Base-by-base conservation (phyloP, 768 basidiomycete species). In the Amanita muscaria region DNA sequence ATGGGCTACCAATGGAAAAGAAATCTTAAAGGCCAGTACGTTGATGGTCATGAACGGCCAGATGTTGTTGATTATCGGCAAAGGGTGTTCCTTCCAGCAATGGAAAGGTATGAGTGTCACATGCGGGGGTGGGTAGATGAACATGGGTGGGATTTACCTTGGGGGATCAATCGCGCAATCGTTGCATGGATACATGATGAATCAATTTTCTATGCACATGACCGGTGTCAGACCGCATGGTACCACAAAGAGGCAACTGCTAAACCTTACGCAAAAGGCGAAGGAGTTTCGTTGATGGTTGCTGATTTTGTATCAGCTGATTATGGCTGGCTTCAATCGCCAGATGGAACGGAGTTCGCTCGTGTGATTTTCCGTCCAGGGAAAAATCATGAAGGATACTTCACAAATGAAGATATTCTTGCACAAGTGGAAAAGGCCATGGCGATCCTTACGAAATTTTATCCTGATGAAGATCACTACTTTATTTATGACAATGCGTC, bases 131-230 rank as follows among this genome's bases (percentile, higher is more conserved):
- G 37, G 37, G 22, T 19, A 22, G 37, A 19, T 11, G 10, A 38
- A 4, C 18, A 3, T 38, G 2, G 37, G 22, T 4, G 37, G 22
- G 22, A n/a, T n/a, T n/a, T n/a, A n/a, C n/a, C 5, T 14, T 3
- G 12, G 16, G 4, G 37, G 22, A 3, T 14, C 5, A 38, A 35
- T 15, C 34, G 12, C 15, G 4, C 4, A 4, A 11, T 38, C n/a
- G 21, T 38, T 4, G 37, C 59, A 15, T 64, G 61, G 63, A 62
- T 53, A 33, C 67, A 72, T 48, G 64, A 72, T 49, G 63, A 73
- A 47, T 61, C 59, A 2, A 63, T 53, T 1, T 70, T 69, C 52
- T 69, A 69, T 53, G 61, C 59, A 2, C 49, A 72, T 56, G 64
- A 72, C 43, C 48, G 55, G 0, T 49, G 57, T 0, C 44, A 52